Evolutionary conservation across 345 rosid species (phyloP).

Genomic region (Salix udensis): DNA sequence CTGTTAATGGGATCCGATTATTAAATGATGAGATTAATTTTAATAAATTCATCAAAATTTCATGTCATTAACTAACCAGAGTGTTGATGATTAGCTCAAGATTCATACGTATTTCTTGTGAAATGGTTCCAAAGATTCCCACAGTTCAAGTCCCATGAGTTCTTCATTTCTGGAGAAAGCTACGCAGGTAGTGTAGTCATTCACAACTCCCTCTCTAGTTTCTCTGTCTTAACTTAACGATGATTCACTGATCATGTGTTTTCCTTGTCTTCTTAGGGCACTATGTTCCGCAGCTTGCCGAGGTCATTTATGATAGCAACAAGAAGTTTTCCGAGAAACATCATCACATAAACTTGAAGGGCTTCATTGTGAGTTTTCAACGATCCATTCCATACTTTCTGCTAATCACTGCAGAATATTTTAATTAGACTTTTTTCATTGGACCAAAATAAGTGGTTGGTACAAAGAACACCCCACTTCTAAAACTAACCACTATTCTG

Average conservation of each 20-base stretch:
- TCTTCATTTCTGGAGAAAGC: conserved; percentile 68
- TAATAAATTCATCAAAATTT: neutral
- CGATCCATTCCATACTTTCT: neutral
- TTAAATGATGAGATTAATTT: no score
- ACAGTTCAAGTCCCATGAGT: conserved; percentile 55
- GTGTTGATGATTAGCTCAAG: conserved; percentile 36
- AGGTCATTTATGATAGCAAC: conserved; percentile 50
- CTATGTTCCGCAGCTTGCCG: conserved; percentile 80
- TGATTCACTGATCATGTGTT: neutral
- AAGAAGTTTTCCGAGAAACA: conserved; percentile 36
- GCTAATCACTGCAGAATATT: neutral
- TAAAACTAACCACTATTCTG: no score
- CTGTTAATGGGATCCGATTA: no score
- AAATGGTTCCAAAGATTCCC: conserved; percentile 70
- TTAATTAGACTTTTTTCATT: neutral
- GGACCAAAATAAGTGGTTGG: neutral
- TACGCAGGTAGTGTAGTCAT: conserved; percentile 48
- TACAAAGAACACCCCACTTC: no score
- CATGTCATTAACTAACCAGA: neutral
- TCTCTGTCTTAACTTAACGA: neutral
- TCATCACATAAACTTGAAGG: conserved; percentile 60
- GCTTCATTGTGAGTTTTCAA: conserved; percentile 49
- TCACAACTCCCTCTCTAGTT: neutral
- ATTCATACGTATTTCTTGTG: conserved; percentile 52
- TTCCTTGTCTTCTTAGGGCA: conserved; percentile 46